A percentile compares a stretch with the other conserved stretches of the same genome.
Evolutionary conservation across 257 asterid species (phyloP).

Genomic region (Plantago ovata): DNA sequence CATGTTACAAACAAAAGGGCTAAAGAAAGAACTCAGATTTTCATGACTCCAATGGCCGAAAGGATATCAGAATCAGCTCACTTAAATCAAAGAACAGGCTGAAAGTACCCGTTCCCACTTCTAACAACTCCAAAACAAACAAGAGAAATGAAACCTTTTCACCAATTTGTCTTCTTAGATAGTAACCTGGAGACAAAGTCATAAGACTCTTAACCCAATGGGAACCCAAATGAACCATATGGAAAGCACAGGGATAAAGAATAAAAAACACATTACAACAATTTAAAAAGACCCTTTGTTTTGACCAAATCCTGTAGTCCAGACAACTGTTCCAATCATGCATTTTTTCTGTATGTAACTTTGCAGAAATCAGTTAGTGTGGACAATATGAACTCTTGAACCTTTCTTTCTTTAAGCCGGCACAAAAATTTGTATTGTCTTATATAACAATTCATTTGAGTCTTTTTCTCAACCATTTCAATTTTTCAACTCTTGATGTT

Average conservation of each 20-base stretch:
- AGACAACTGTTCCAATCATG: too few species aligned
- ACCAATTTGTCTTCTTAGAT: too few species aligned
- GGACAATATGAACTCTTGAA: constrained; percentile 6
- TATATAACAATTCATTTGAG: background rate
- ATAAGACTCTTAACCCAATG: background rate
- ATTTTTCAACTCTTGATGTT: background rate
- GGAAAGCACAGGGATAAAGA: constrained; percentile 2
- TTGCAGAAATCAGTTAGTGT: background rate
- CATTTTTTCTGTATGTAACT: too few species aligned
- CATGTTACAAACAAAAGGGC: too few species aligned
- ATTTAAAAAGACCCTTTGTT: background rate
- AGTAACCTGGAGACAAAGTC: too few species aligned
- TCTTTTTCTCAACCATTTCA: constrained; percentile 5
- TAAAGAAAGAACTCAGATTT: too few species aligned
- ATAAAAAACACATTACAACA: background rate
- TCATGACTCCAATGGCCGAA: too few species aligned
- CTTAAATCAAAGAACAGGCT: too few species aligned
- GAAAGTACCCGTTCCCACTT: too few species aligned
- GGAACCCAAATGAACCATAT: constrained; percentile 1
- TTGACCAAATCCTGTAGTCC: constrained; percentile 11
- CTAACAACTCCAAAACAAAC: too few species aligned
- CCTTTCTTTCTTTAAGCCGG: constrained; percentile 17
- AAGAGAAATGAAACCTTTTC: too few species aligned
- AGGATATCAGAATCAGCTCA: too few species aligned
- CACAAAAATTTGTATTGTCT: background rate